Conservation (phyloP, 108 stramenopile genomes). For the Schizochytrium sp. region DNA sequence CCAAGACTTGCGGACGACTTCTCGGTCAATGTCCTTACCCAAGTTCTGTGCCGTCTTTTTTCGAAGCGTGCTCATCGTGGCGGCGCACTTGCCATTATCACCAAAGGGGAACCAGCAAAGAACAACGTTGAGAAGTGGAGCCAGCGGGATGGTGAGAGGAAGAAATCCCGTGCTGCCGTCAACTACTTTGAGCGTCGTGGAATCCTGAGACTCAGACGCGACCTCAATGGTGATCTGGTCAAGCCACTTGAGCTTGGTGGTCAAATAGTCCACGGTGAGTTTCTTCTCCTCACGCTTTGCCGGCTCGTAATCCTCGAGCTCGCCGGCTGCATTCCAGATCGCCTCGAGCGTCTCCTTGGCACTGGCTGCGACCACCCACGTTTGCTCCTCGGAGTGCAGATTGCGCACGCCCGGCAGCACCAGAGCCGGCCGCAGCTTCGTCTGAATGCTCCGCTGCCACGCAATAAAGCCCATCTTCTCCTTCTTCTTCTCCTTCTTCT, state of each 20-base stretch:
- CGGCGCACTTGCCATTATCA: slow-evolving; percentile 3
- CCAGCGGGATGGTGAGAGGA: neutral
- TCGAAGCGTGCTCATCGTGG: neutral
- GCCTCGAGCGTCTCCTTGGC: neutral
- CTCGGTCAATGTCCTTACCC: neutral
- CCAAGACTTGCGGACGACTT: neutral
- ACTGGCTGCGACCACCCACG: neutral
- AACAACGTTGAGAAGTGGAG: neutral
- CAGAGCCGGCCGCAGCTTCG: neutral
- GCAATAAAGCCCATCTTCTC: neutral
- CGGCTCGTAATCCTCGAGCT: neutral
- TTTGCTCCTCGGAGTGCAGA: neutral
- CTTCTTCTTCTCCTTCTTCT: too few relatives aligned
- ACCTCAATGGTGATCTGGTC: neutral
- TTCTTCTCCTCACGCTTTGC: neutral
- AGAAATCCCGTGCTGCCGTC: neutral
- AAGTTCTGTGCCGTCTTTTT: neutral
- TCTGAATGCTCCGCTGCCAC: neutral
- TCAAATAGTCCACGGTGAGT: neutral
- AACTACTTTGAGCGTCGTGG: neutral
- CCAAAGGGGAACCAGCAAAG: slow-evolving; percentile 12
- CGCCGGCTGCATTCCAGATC: neutral
- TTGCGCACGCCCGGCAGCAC: neutral
- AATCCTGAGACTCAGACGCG: neutral
- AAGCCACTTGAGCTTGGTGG: slow-evolving; percentile 8